These are phyloP conservation scores for Epichloe gansuensis DNA, from an alignment of 2,329 filamentous ascomycete species.

Conservation along the genomic window DNA sequence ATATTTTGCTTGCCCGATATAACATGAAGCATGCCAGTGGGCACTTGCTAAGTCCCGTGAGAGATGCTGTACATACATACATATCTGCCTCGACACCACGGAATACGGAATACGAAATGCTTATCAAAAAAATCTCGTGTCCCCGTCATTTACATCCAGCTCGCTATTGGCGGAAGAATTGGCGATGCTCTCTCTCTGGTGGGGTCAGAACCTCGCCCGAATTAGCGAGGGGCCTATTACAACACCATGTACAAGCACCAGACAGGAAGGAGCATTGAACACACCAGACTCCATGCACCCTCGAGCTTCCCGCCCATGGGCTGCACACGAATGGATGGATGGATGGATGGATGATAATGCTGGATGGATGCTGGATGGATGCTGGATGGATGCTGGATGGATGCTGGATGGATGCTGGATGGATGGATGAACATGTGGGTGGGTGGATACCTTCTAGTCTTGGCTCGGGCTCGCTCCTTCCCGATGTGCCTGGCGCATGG, in stretches of 20 bases:
- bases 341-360: not conserved
- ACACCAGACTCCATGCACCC: not conserved
- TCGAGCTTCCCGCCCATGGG: not conserved
- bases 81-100: too few species aligned
- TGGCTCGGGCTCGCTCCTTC: not conserved
- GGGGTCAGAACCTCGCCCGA: not conserved
- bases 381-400: not conserved
- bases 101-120: too few species aligned
- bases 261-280: too few species aligned
- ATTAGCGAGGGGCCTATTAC: not conserved
- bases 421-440: not conserved
- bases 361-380: not conserved
- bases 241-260: too few species aligned
- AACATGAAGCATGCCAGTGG: too few species aligned
- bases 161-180: conserved; percentile 5
- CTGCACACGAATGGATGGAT: not conserved
- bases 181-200: not conserved
- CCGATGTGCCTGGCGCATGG: not conserved
- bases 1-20: not conserved
- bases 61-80: too few species aligned
- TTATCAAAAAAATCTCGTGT: too few species aligned
- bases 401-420: not conserved
- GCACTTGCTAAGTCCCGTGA: too few species aligned
- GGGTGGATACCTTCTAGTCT: not conserved
- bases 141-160: not conserved